Percentiles rank a stretch among this genome's conserved stretches.
Evolutionary conservation across 2,329 filamentous ascomycete genomes (phyloP).

Genomic region (Calonectria ilicicola): DNA sequence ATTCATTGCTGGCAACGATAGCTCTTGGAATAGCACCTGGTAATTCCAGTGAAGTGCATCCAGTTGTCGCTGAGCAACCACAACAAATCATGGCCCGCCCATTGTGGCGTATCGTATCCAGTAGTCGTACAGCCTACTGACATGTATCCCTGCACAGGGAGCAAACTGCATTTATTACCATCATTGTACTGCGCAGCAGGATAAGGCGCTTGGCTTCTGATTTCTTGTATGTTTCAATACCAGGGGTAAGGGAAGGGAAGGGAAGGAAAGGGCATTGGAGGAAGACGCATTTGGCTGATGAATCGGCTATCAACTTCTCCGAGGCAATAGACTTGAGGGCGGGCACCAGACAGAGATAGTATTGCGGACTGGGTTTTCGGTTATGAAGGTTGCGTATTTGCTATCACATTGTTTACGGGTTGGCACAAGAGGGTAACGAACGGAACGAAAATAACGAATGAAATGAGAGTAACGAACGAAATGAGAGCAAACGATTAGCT

Average conservation of each 20-base stretch:
- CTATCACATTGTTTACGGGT: neutral
- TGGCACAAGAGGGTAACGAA: neutral
- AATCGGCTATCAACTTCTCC: neutral
- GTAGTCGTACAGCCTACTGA: neutral
- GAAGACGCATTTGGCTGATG: neutral
- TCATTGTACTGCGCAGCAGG: neutral
- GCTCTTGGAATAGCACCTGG: neutral
- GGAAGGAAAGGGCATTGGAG: neutral
- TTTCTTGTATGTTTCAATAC: neutral
- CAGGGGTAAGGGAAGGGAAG: neutral
- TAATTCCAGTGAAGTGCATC: neutral
- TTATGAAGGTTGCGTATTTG: neutral
- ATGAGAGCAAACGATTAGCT: neutral
- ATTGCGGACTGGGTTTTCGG: neutral
- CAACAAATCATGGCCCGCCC: neutral
- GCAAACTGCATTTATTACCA: neutral
- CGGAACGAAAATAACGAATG: too few relatives aligned
- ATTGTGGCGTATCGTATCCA: too few relatives aligned
- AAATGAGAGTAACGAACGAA: neutral
- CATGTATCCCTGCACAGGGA: too few relatives aligned
- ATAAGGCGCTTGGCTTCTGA: neutral
- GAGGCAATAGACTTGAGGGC: neutral
- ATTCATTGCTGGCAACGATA: neutral
- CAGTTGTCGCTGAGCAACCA: neutral
- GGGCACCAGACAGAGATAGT: neutral